A percentile compares a stretch with the other conserved stretches of the same genome.
Conservation (phyloP, 805 yeast genomes). For the Candida endomychidarum region DNA sequence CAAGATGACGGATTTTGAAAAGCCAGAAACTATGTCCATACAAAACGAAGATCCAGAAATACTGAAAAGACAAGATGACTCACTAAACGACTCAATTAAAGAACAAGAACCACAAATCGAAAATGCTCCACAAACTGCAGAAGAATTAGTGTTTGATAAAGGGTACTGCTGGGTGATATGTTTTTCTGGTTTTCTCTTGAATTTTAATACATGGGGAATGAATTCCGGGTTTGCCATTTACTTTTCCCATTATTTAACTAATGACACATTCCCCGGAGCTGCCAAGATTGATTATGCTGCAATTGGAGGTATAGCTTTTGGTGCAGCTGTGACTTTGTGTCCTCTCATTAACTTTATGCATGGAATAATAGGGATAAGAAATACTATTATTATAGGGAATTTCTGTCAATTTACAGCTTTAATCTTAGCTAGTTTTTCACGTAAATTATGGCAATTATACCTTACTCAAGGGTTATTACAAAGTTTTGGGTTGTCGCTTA, state of each 20-base stretch:
- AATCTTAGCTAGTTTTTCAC: constrained; percentile 55
- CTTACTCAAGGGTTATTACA: constrained; percentile 66
- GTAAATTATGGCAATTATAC: constrained; percentile 64
- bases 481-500: constrained; percentile 57
- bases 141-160: constrained; percentile 42
- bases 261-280: constrained; percentile 54
- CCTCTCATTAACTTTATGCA: constrained; percentile 49
- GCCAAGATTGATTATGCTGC: constrained; percentile 59
- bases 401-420: constrained; percentile 52
- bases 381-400: constrained; percentile 48
- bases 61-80: not conserved
- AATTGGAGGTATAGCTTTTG: constrained; percentile 68
- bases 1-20: not conserved
- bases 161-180: constrained; percentile 71
- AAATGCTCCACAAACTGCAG: too few relatives aligned
- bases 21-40: not conserved
- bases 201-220: constrained; percentile 72
- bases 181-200: constrained; percentile 48
- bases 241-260: constrained; percentile 53
- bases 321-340: constrained; percentile 51
- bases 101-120: constrained; percentile 3
- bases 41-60: not conserved
- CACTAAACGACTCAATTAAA: too few relatives aligned
- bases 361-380: constrained; percentile 44
- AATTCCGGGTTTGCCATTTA: constrained; percentile 67